Conservation (phyloP, 2,329 filamentous ascomycete genomes). For the Pleomassaria siparia region DNA sequence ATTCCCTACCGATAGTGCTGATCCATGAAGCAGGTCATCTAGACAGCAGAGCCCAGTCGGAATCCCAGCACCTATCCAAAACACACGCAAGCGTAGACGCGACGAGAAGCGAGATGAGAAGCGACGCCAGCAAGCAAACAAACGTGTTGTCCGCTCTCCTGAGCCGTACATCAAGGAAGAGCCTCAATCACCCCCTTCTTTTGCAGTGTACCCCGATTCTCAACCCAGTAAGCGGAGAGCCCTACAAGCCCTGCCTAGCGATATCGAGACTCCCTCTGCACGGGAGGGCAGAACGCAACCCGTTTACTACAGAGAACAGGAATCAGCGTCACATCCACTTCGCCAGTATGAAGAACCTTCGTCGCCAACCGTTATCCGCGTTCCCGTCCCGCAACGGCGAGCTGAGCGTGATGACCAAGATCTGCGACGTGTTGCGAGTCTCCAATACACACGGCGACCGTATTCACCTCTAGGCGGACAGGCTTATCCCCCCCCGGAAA, state of each 20-base stretch:
- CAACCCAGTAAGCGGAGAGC: constrained; percentile 45
- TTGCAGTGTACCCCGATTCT: constrained; percentile 44
- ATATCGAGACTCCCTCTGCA: constrained; percentile 44
- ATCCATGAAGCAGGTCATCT: constrained; percentile 27
- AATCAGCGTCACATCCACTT: constrained; percentile 39
- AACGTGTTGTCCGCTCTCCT: constrained; percentile 35
- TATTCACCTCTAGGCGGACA: constrained; percentile 43
- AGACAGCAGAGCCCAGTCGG: constrained; percentile 49
- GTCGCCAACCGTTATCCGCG: constrained; percentile 43
- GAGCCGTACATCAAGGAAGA: constrained; percentile 64
- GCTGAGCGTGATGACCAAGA: constrained; percentile 49
- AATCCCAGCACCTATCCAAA: constrained; percentile 45
- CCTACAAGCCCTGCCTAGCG: constrained; percentile 36
- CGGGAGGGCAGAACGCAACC: constrained; percentile 46
- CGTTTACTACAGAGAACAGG: constrained; percentile 49
- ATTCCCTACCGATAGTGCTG: constrained; percentile 11
- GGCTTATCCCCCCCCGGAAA: constrained; percentile 42
- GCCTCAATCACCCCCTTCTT: constrained; percentile 62
- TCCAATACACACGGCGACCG: constrained; percentile 50
- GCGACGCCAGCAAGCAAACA: constrained; percentile 42
- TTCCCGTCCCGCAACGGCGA: constrained; percentile 39
- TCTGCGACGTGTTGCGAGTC: constrained; percentile 50
- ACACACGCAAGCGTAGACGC: constrained; percentile 56
- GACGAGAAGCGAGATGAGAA: constrained; percentile 40
- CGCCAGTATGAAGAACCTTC: constrained; percentile 46